Base-by-base conservation (phyloP, 495 filamentous ascomycete genomes). In the Diplogelasinospora grovesii region DNA sequence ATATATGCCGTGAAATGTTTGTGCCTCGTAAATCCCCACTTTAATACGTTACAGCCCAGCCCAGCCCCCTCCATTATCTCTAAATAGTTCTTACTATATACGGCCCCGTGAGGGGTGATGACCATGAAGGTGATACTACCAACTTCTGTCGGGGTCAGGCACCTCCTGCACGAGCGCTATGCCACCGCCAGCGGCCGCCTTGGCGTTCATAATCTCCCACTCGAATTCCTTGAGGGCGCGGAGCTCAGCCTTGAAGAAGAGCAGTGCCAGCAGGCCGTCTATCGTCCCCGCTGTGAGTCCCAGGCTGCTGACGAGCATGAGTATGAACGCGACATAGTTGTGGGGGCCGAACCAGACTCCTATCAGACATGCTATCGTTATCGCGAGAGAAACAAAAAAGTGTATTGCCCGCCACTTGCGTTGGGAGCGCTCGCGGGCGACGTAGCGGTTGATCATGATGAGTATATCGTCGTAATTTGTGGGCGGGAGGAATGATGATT, bases 151-250 rank as follows among this genome's bases (percentile, higher is more conserved):
- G n/a, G n/a, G n/a, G n/a, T n/a, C n/a, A n/a, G n/a, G n/a, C n/a
- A n/a, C n/a, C n/a, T 53, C 53, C 15, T 49, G 40, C n/a, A 27
- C 48, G 2, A 50, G 41, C 8, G 43, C 44, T 9, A 43, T 40
- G 18, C 45, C 55, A 4, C 56, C 61, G 13, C 48, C 56, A 15
- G 51, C 51, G 8, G 39, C 39, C 7, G 57, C 55, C 32, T 63
- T 78, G 23, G 82, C 82, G 63, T 83, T 92, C 36, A 64, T 63
- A 10, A 98, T 81, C 66, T 98, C 93, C 83, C 88, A 95, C 53
- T 92, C 80, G 64, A 96, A 97, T 65, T 97, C 92, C 50, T 79
- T 83, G n/a, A 98, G 64, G 10, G 86, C 80, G 44, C 86, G 69
- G 43, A 95, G 46, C 65, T 98, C 92, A 49, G 76, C 77, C 9